phyloP scores from a whole-genome alignment of 257 asterid genomes.

The Salvia hispanica region DNA sequence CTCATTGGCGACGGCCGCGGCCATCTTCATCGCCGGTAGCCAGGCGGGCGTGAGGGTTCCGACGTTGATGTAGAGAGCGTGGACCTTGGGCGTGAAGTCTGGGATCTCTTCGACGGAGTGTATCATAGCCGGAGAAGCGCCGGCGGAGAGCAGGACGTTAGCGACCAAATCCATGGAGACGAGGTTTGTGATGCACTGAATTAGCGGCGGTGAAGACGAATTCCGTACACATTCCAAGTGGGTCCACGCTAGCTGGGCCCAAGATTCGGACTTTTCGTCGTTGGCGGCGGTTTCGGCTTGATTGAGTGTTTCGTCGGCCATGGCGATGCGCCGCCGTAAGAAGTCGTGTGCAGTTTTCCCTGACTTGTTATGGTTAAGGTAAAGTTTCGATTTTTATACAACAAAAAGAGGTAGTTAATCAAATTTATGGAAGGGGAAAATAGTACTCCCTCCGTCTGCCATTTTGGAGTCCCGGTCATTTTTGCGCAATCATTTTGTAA shows the following conservation, averaged over 20 bases:
- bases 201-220: slow-evolving; percentile 55
- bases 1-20: slow-evolving; percentile 60
- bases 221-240: slow-evolving; percentile 48
- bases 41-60: slow-evolving; percentile 82
- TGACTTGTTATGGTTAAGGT: neutral
- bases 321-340: slow-evolving; percentile 8
- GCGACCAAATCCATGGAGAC: slow-evolving; percentile 95
- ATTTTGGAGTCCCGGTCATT: too few species aligned
- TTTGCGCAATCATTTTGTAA: too few species aligned
- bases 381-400: too few species aligned
- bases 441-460: too few species aligned
- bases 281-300: neutral
- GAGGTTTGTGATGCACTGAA: slow-evolving; percentile 89
- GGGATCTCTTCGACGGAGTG: slow-evolving; percentile 71
- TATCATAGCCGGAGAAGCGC: slow-evolving; percentile 98
- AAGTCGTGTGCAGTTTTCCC: too few species aligned
- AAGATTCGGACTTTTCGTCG: slow-evolving; percentile 28
- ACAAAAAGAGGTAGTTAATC: too few species aligned
- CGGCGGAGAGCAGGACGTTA: slow-evolving; percentile 77
- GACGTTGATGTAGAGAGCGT: slow-evolving; percentile 74
- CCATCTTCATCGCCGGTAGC: slow-evolving; percentile 83
- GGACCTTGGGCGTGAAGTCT: slow-evolving; percentile 73
- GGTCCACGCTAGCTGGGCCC: slow-evolving; percentile 60
- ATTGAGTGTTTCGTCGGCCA: slow-evolving; percentile 38
- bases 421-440: too few species aligned